Evolutionary conservation across 2,329 filamentous ascomycete genomes (phyloP).

Genomic region (Scolecobasidium constrictum): DNA sequence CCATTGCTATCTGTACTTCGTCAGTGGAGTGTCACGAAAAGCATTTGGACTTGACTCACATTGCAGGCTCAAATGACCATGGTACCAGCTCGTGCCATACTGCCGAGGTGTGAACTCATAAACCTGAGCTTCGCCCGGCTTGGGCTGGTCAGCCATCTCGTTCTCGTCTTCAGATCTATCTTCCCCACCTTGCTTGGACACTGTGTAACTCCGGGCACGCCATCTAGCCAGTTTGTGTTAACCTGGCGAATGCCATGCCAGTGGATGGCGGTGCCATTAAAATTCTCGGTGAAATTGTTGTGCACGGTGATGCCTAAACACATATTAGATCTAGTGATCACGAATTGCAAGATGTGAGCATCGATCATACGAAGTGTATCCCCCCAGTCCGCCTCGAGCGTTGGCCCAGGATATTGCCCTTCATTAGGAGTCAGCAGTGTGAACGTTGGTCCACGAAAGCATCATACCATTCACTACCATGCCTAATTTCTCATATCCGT

Average conservation of each 20-base stretch:
- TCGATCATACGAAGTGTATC: conserved; percentile 17
- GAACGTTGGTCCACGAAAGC: background rate
- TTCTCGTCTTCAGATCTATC: background rate
- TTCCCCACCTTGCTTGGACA: conserved; percentile 31
- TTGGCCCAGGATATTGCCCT: conserved; percentile 16
- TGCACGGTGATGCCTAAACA: conserved; percentile 12
- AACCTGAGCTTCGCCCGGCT: conserved; percentile 14
- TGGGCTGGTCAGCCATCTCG: too few relatives aligned
- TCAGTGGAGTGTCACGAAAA: too few relatives aligned
- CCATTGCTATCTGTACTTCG: background rate
- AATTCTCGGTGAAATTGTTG: conserved; percentile 6
- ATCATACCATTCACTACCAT: conserved; percentile 10
- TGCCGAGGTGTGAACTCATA: conserved; percentile 27
- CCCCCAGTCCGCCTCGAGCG: conserved; percentile 11
- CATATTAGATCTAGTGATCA: too few relatives aligned
- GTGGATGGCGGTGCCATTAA: conserved; percentile 11
- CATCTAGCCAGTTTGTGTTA: conserved; percentile 10
- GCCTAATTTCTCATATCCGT: conserved; percentile 8
- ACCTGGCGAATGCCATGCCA: conserved; percentile 11
- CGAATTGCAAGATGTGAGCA: background rate
- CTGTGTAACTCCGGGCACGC: conserved; percentile 12
- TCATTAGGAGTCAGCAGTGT: background rate
- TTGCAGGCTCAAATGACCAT: conserved; percentile 17
- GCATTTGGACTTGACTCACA: too few relatives aligned
- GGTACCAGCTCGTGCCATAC: conserved; percentile 35